phyloP scores from a whole-genome alignment of 441 rosid species.

The Francoa sonchifolia region DNA sequence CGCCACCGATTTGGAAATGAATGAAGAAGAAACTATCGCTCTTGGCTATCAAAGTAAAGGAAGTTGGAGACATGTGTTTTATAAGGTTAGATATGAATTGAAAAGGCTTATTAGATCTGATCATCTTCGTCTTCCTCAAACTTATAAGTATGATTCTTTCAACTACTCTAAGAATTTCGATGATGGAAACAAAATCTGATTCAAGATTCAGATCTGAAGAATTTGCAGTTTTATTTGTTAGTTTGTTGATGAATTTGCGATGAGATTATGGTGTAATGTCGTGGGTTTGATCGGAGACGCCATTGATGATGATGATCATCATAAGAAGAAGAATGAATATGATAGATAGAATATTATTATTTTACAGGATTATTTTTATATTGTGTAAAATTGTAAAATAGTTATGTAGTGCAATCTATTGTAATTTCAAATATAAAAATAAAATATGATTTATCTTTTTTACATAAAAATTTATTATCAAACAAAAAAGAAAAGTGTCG shows the following conservation, averaged over 20 bases:
- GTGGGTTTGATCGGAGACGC: too few relatives aligned
- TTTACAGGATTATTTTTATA: too few relatives aligned
- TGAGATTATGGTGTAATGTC: background rate
- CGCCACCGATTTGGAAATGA: constrained; percentile 71
- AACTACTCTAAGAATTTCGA: constrained; percentile 26
- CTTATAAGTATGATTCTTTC: constrained; percentile 34
- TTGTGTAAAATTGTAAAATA: too few relatives aligned
- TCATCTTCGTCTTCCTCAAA: constrained; percentile 42
- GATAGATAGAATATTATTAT: too few relatives aligned
- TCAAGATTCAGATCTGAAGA: constrained; percentile 2
- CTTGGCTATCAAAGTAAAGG: constrained; percentile 54
- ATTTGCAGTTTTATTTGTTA: constrained; percentile 1
- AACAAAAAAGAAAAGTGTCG: too few relatives aligned
- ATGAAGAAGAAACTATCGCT: constrained; percentile 46
- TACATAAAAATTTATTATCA: too few relatives aligned
- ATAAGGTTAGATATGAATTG: constrained; percentile 48
- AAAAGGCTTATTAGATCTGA: constrained; percentile 31
- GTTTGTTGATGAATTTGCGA: too few relatives aligned
- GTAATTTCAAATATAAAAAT: too few relatives aligned
- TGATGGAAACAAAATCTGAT: constrained; percentile 6
- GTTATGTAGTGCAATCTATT: too few relatives aligned
- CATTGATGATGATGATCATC: too few relatives aligned
- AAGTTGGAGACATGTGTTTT: constrained; percentile 65
- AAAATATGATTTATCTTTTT: too few relatives aligned
- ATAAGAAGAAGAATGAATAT: too few relatives aligned